Percentiles rank a stretch among this genome's conserved stretches.
Conservation (phyloP, 345 rosid species). For the Salix exigua region DNA sequence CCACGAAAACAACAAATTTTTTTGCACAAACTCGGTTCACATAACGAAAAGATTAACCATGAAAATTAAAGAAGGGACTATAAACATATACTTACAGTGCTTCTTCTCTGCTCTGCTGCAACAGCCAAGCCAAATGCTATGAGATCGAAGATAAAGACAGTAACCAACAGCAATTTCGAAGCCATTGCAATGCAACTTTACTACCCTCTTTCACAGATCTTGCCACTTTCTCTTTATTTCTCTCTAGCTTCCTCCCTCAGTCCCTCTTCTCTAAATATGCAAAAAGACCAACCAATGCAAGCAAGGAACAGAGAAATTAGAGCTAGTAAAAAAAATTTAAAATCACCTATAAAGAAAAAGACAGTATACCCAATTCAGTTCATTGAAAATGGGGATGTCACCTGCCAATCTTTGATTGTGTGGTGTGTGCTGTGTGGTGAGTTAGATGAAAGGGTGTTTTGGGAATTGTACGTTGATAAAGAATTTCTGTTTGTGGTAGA, state of each 20-base stretch:
- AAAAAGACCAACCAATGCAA: background rate
- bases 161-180: constrained; percentile 63
- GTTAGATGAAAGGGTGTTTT: constrained; percentile 3
- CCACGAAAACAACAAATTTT: background rate
- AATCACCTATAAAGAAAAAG: constrained; percentile 35
- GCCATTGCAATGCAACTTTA: constrained; percentile 52
- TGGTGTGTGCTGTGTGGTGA: background rate
- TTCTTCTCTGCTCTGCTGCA: constrained; percentile 96
- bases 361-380: constrained; percentile 26
- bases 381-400: constrained; percentile 30
- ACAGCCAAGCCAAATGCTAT: constrained; percentile 90
- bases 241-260: constrained; percentile 8
- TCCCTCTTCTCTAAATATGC: constrained; percentile 19
- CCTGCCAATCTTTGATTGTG: constrained; percentile 7
- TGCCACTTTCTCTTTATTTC: background rate
- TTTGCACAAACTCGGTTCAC: background rate
- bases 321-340: background rate
- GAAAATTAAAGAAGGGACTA: background rate
- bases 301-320: constrained; percentile 6
- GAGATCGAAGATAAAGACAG: constrained; percentile 67
- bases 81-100: constrained; percentile 53
- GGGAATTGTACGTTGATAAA: background rate
- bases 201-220: constrained; percentile 24
- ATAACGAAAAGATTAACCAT: background rate
- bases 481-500: background rate